Evolutionary conservation across 2,329 filamentous ascomycete species (phyloP).

Genomic region (Pseudogymnoascus sp.): DNA sequence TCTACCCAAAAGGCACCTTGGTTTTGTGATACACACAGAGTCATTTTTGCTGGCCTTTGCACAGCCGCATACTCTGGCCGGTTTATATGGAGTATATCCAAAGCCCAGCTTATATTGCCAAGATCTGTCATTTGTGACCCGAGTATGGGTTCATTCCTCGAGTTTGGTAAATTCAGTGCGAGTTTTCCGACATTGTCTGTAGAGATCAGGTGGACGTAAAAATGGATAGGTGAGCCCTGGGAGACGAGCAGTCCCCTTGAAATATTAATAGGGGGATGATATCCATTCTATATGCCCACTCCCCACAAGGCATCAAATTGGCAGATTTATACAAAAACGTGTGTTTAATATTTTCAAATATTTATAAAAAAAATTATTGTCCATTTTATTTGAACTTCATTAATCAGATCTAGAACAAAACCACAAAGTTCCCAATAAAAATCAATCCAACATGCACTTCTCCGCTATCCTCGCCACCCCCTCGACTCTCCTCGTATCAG

Average conservation of each 20-base stretch:
- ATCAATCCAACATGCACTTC: not conserved
- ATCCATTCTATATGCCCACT: not conserved
- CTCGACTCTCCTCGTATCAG: not conserved
- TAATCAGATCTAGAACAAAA: not conserved
- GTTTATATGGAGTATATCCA: not conserved
- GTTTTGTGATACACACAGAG: not conserved
- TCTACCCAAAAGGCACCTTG: not conserved
- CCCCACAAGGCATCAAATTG: not conserved
- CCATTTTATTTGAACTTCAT: not conserved
- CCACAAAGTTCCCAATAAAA: not conserved
- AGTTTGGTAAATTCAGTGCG: not conserved
- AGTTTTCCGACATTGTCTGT: not conserved
- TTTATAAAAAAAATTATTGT: not conserved
- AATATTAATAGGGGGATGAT: not conserved
- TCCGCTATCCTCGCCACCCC: not conserved
- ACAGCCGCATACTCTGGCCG: not conserved
- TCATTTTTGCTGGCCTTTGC: not conserved
- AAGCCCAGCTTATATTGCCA: not conserved
- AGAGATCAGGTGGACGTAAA: not conserved
- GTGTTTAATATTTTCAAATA: not conserved
- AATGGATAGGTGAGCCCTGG: not conserved
- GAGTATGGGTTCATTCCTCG: not conserved
- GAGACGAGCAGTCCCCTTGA: not conserved
- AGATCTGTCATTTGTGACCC: not conserved
- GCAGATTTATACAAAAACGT: not conserved